A percentile compares a stretch with the other conserved stretches of the same genome.
phyloP scores from a whole-genome alignment of 2,329 filamentous ascomycete genomes.

The Arthroderma sp. region DNA sequence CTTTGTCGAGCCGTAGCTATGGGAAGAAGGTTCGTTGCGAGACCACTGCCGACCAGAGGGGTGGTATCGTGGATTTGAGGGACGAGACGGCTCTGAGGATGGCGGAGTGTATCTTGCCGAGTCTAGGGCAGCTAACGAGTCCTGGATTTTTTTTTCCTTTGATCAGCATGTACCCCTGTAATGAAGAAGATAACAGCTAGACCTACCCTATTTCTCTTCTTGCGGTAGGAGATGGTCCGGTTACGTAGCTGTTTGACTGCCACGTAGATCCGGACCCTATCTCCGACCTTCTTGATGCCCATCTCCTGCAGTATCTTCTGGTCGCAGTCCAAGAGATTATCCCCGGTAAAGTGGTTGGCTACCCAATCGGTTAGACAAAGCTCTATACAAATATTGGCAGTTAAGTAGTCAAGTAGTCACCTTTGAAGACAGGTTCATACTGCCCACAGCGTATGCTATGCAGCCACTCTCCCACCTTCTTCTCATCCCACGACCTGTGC shows the following conservation, averaged over 20 bases:
- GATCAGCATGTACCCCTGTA: no score
- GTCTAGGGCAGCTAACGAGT: constrained; percentile 74
- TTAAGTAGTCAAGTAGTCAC: constrained; percentile 24
- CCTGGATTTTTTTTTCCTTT: no score
- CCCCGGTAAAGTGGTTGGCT: constrained; percentile 92
- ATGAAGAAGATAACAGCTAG: background rate
- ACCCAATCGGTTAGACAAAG: background rate
- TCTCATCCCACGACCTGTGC: constrained; percentile 68
- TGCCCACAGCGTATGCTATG: constrained; percentile 83
- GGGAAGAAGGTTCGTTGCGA: constrained; percentile 22
- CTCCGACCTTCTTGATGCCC: constrained; percentile 95
- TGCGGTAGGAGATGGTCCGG: constrained; percentile 62
- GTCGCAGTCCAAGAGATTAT: constrained; percentile 93
- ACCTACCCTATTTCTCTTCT: constrained; percentile 71
- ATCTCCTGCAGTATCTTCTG: constrained; percentile 94
- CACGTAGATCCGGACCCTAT: constrained; percentile 80
- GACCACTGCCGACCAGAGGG: constrained; percentile 51
- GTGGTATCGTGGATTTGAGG: constrained; percentile 44
- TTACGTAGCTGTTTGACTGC: constrained; percentile 73
- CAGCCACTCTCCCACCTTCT: constrained; percentile 82
- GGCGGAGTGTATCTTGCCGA: constrained; percentile 47
- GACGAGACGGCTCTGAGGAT: constrained; percentile 54
- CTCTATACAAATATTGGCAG: background rate
- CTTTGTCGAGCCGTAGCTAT: background rate
- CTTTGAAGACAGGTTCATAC: constrained; percentile 79